Conservation (phyloP, 257 asterid genomes). For the Salvia rosmarinus region DNA sequence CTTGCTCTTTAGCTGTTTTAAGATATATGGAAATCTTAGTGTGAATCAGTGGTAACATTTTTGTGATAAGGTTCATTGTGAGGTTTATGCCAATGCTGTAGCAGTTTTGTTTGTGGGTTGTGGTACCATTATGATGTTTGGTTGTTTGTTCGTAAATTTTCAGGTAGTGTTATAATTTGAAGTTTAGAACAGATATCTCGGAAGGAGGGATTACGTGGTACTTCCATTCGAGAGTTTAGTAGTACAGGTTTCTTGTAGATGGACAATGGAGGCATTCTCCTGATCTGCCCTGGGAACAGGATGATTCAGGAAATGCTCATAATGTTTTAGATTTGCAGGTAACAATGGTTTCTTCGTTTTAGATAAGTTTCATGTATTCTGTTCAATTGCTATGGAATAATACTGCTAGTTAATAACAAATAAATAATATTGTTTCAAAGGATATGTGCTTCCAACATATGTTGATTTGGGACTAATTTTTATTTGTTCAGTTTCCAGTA, state of each 20-base stretch:
- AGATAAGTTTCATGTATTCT: too few species aligned
- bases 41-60: neutral
- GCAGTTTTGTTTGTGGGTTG: neutral
- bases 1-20: constrained; percentile 2
- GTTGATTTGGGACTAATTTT: too few species aligned
- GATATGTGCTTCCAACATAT: too few species aligned
- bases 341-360: constrained; percentile 37
- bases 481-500: too few species aligned
- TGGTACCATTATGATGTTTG: constrained; percentile 23
- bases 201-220: constrained; percentile 87
- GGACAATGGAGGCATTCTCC: constrained; percentile 90
- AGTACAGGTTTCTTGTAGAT: constrained; percentile 87
- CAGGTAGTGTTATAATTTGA: constrained; percentile 83
- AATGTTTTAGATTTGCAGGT: constrained; percentile 96
- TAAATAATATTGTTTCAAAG: too few species aligned
- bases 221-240: constrained; percentile 94
- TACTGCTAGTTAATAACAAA: too few species aligned
- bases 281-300: constrained; percentile 77
- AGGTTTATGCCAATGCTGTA: constrained; percentile 8
- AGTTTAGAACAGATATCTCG: constrained; percentile 78
- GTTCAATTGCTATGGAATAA: too few species aligned
- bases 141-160: constrained; percentile 35
- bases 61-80: neutral
- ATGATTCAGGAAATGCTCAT: constrained; percentile 79
- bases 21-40: neutral